Evolutionary conservation across 768 basidiomycete species (phyloP), one percentile per base, ranked within the genome.

Genomic region (Lactifluus subvellereus): DNA sequence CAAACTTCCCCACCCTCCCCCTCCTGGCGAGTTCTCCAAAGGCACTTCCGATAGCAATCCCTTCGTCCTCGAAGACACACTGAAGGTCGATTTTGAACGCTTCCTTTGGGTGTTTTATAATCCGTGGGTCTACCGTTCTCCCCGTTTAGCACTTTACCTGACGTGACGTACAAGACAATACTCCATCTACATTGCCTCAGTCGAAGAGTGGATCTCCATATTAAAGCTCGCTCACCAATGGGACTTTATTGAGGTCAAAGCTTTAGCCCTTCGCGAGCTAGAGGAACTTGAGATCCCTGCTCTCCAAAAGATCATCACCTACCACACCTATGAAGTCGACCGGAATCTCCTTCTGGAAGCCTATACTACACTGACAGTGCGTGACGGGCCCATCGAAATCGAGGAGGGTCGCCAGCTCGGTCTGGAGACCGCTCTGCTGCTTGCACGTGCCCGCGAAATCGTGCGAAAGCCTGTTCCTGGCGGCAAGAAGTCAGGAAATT

Each of bases 381-480:
- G 84, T 4, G 75, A 78, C 0, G 78, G 77, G 0, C 79, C 86
- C 0, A 76, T 86, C 16, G 77, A 75, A 0, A 72, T 81, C 1
- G 76, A 77, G 10, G 90, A 89, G 61, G 85, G 82, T 42, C 70
- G 73, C 3, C 73, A 74, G 38, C 74, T 91, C n/a, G 84, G 85
- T 52, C 71, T 84, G 69, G 81, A 85, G 42, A 84, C 83, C 0
- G 76, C 82, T 0, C 70, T 87, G 1, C 77, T 71, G 37, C 74
- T 89, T 18, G 82, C 82, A 0, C 71, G 73, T 1, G 82, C 82
- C 3, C 78, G 87, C 1, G 87, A 88, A 62, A 72, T 53, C 2
- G 66, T 58, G 1, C 64, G 63, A 13, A 32, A 32, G 11, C 57
- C 62, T 14, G 43, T 30, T 16, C 27, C 38, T 14, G 27, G n/a